Percentiles rank a stretch among this genome's conserved stretches.
phyloP scores from a whole-genome alignment of 805 yeast genomes.

The Hanseniaspora taiwanica region DNA sequence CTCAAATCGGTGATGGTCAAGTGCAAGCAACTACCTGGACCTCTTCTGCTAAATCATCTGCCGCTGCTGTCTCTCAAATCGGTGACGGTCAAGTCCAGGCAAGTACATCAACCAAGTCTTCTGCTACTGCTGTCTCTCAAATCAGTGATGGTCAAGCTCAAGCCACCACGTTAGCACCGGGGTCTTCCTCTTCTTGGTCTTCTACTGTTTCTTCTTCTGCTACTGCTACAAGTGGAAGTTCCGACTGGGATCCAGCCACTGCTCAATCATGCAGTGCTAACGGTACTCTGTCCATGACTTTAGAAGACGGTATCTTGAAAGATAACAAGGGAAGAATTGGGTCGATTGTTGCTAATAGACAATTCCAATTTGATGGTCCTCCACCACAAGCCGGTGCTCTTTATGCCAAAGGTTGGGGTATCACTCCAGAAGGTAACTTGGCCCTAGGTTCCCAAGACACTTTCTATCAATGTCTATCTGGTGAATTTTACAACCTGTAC shows the following conservation, averaged over 20 bases:
- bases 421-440: constrained; percentile 39
- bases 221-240: background rate
- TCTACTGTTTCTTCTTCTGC: constrained; percentile 15
- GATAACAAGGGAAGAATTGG: constrained; percentile 54
- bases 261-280: constrained; percentile 16
- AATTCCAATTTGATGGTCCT: constrained; percentile 68
- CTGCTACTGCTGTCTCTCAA: constrained; percentile 26
- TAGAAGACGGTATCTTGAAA: constrained; percentile 35
- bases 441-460: constrained; percentile 44
- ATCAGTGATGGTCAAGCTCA: constrained; percentile 36
- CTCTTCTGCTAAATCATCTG: constrained; percentile 17
- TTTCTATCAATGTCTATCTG: constrained; percentile 55
- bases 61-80: constrained; percentile 28
- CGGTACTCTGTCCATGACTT: constrained; percentile 36
- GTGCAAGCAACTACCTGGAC: constrained; percentile 31
- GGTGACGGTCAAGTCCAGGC: constrained; percentile 32
- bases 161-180: constrained; percentile 23
- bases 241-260: constrained; percentile 6
- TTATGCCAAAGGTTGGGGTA: constrained; percentile 52
- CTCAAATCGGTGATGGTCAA: constrained; percentile 36
- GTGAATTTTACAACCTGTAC: constrained; percentile 55
- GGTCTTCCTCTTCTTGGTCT: constrained; percentile 9
- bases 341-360: constrained; percentile 60
- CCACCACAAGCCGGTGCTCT: constrained; percentile 64
- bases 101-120: constrained; percentile 12